These are phyloP conservation scores for Globisporangium spinosum DNA, from an alignment of 352 stramenopile genomes.

Conservation along the genomic window DNA sequence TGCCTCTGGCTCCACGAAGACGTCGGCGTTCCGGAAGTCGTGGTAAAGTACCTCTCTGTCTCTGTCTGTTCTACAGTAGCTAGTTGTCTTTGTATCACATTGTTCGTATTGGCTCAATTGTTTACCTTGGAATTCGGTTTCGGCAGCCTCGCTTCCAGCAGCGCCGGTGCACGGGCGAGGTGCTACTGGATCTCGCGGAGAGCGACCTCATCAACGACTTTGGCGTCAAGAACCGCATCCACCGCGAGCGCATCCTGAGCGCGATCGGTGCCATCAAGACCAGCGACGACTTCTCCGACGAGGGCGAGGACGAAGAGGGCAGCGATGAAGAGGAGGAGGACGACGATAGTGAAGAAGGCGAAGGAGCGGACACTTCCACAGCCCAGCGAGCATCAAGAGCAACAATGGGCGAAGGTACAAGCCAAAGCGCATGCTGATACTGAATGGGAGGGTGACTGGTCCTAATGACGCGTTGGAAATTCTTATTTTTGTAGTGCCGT, in stretches of 20 bases:
- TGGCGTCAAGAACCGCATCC: constrained; percentile 55
- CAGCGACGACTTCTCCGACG: constrained; percentile 58
- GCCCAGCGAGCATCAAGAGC: constrained; percentile 13
- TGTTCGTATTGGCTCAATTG: too few species aligned
- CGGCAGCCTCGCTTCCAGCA: constrained; percentile 63
- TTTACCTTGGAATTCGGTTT: neutral
- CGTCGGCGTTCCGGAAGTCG: constrained; percentile 61
- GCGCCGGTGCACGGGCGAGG: constrained; percentile 59
- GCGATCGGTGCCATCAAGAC: constrained; percentile 78
- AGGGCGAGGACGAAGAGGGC: constrained; percentile 49
- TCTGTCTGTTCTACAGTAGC: too few species aligned
- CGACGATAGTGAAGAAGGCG: constrained; percentile 3
- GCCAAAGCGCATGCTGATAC: neutral
- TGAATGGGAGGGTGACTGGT: too few species aligned
- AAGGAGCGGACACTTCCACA: neutral
- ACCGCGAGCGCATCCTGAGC: constrained; percentile 68
- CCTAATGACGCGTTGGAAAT: too few species aligned
- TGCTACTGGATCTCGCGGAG: constrained; percentile 67
- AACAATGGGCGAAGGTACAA: constrained; percentile 25
- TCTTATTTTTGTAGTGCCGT: constrained; percentile 11
- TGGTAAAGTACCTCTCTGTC: constrained; percentile 29
- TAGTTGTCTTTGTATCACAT: too few species aligned
- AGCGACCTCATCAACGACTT: constrained; percentile 78
- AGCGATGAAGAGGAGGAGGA: constrained; percentile 22
- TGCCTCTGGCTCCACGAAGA: constrained; percentile 80